Conservation (phyloP, 2,329 filamentous ascomycete genomes). For the Phialophora verrucosa region DNA sequence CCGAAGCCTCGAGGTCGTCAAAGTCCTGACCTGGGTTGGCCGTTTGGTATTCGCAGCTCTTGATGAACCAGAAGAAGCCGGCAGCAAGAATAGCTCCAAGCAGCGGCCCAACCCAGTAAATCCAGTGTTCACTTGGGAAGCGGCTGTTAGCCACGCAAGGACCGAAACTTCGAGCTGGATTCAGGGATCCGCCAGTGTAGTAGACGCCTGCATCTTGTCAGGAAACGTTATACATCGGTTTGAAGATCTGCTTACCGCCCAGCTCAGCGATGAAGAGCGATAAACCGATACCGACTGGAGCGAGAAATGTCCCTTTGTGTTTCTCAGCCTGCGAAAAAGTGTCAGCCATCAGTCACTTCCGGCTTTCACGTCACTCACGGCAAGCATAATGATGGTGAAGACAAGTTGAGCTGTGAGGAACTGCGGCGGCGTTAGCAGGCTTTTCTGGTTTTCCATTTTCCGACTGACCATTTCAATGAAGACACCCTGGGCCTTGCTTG, state of each 20-base stretch:
- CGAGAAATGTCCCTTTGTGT: slow-evolving; percentile 72
- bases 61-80: slow-evolving; percentile 57
- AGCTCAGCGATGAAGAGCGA: slow-evolving; percentile 69
- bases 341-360: not conserved
- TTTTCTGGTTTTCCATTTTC: too few species aligned
- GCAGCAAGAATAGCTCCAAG: slow-evolving; percentile 56
- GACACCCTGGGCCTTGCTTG: slow-evolving; percentile 62
- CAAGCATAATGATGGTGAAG: slow-evolving; percentile 71
- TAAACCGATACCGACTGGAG: slow-evolving; percentile 73
- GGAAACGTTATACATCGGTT: not conserved
- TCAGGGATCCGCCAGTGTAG: slow-evolving; percentile 56
- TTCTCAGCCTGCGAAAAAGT: slow-evolving; percentile 59
- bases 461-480: slow-evolving; percentile 64
- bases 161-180: slow-evolving; percentile 56
- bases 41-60: slow-evolving; percentile 51
- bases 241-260: slow-evolving; percentile 44
- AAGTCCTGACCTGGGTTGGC: slow-evolving; percentile 62
- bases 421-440: slow-evolving; percentile 15
- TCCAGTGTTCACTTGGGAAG: slow-evolving; percentile 54
- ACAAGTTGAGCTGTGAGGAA: slow-evolving; percentile 69
- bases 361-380: slow-evolving; percentile 48
- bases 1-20: slow-evolving; percentile 39
- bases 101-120: slow-evolving; percentile 57
- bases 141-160: slow-evolving; percentile 53
- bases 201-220: slow-evolving; percentile 48